A percentile compares a stretch with the other conserved stretches of the same genome.
phyloP scores from a whole-genome alignment of 345 rosid species.

The Eucalyptus erythrocorys region DNA sequence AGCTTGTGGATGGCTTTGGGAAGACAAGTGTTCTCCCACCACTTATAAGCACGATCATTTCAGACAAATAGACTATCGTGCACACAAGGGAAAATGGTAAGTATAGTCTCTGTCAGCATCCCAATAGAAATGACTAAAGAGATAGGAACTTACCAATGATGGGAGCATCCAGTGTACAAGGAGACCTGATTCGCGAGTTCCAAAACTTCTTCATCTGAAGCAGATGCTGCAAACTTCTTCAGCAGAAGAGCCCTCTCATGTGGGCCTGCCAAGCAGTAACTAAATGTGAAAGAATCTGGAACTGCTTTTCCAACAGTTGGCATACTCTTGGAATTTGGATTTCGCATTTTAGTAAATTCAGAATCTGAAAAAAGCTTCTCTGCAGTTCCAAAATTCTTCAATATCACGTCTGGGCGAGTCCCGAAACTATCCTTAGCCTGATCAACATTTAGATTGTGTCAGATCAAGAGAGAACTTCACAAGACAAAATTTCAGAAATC shows the following conservation, averaged over 20 bases:
- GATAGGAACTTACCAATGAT: slow-evolving; percentile 48
- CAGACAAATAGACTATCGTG: neutral
- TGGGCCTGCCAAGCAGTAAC: slow-evolving; percentile 72
- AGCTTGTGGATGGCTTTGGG: neutral
- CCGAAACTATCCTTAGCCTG: slow-evolving; percentile 19
- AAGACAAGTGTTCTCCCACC: neutral
- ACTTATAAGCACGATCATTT: neutral
- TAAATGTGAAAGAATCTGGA: slow-evolving; percentile 53
- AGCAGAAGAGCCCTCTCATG: slow-evolving; percentile 64
- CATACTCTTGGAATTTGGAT: slow-evolving; percentile 14
- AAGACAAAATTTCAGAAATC: neutral
- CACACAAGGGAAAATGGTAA: neutral
- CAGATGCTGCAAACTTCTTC: slow-evolving; percentile 61
- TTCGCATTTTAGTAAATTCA: slow-evolving; percentile 44
- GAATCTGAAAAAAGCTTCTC: slow-evolving; percentile 47
- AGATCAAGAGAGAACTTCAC: neutral
- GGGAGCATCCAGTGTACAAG: slow-evolving; percentile 80
- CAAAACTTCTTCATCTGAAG: slow-evolving; percentile 53
- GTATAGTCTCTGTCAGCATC: neutral
- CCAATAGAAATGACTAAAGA: neutral
- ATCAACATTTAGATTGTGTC: neutral
- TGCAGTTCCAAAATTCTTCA: slow-evolving; percentile 20
- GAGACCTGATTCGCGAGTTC: slow-evolving; percentile 72
- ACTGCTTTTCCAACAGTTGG: slow-evolving; percentile 24
- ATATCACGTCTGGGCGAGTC: slow-evolving; percentile 16